These are phyloP conservation scores for Stephanodiscus minutulus DNA, from an alignment of 108 stramenopile genomes.

Conservation along the genomic window DNA sequence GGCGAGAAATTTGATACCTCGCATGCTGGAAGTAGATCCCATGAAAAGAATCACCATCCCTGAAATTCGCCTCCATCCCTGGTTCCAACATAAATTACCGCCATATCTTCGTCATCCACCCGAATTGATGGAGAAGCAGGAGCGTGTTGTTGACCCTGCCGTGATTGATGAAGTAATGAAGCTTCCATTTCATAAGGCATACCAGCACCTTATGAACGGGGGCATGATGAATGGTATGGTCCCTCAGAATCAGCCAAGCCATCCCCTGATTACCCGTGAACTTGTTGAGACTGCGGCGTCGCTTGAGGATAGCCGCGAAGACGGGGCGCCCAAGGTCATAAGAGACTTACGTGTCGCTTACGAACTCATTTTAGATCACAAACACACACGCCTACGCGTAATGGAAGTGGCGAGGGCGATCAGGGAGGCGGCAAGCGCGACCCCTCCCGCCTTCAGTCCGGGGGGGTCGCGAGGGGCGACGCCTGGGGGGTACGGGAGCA, in stretches of 20 bases:
- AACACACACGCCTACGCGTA: conserved; percentile 92
- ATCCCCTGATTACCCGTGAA: conserved; percentile 71
- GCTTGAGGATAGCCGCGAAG: conserved; percentile 81
- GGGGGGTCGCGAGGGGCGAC: conserved; percentile 87
- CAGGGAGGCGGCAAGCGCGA: conserved; percentile 88
- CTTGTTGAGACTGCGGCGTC: conserved; percentile 83
- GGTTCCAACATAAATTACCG: conserved; percentile 97
- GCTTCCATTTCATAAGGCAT: conserved; percentile 88
- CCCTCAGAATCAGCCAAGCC: conserved; percentile 55
- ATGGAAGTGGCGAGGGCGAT: conserved; percentile 93
- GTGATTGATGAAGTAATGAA: conserved; percentile 92
- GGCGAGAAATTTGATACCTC: conserved; percentile 95
- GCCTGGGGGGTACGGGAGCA: conserved; percentile 67
- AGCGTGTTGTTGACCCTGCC: conserved; percentile 85
- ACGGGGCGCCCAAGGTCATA: conserved; percentile 80
- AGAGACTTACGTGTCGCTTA: conserved; percentile 94
- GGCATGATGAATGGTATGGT: conserved; percentile 43
- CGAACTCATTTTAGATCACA: conserved; percentile 96
- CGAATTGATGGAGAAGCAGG: conserved; percentile 95
- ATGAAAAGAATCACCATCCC: conserved; percentile 98
- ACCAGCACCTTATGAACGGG: conserved; percentile 53
- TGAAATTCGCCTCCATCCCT: conserved; percentile 96
- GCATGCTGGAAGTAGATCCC: conserved; percentile 99
- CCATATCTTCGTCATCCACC: conserved; percentile 95
- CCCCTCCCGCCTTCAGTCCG: conserved; percentile 88